Evolutionary conservation across 2,329 filamentous ascomycete species (phyloP), one percentile per base, ranked within the genome.

Genomic region (Phoma sp.): DNA sequence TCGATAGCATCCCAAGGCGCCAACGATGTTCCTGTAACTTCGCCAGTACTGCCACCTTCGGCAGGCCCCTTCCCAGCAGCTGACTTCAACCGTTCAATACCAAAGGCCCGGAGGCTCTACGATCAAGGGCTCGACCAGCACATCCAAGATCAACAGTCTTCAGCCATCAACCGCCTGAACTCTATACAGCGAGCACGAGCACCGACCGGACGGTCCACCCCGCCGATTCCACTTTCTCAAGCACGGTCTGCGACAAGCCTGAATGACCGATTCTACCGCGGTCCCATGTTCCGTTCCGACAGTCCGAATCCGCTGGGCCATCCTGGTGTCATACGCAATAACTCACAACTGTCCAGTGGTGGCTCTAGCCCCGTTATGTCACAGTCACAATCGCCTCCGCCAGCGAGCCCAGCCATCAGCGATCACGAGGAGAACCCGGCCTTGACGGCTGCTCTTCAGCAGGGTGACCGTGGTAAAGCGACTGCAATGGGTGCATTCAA

Each of bases 41-140:
- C 65, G 8, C 72, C 62, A 19, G 60, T 62, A 7, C 61, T 63
- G 38, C 64, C 57, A 27, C 65, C 49, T 32, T 69, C 51, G 25
- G 51, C 68, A 36, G 64, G 59, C 57, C 70, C 68, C 51, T 67
- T 63, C 52, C 67, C 55, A 5, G 57, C 72, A 4, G 67, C 69
- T 1, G 76, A 79, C 0, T 67, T 86, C 0, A 89, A 92, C 51
- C 84, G 88, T 48, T 86, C 82, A 35, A 84, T 87, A 4, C 89
- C 87, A 1, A 90, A 93, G 61, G 84, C 85, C 1, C 85, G 89
- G 47, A 83, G 92, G 39, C 80, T 96, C 1, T 97, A 96, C 67
- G 93, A 96, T 60, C 90, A 91, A 60, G 89, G 89, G 0, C 79
- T 96, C 15, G 89, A 88, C 44, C 88, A 93, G 66, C 88, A 95